A percentile compares a stretch with the other conserved stretches of the same genome.
Conservation (phyloP, 305 asterid species). For the Fraxinus floribunda region DNA sequence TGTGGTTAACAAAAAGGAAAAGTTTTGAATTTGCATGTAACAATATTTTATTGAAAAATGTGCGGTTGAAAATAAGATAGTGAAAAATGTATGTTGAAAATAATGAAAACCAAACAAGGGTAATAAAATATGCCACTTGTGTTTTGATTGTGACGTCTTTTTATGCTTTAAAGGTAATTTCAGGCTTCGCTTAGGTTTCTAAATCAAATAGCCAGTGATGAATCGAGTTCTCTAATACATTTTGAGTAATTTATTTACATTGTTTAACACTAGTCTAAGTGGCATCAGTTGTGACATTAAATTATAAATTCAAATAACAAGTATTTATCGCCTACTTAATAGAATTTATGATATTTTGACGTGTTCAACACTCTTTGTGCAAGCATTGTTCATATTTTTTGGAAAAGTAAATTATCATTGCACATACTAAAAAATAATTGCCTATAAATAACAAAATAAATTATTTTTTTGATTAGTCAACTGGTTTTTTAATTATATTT, state of each 20-base stretch:
- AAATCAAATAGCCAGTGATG: too few relatives aligned
- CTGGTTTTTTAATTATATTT: background rate
- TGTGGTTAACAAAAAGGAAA: too few relatives aligned
- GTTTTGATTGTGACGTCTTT: background rate
- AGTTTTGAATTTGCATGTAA: too few relatives aligned
- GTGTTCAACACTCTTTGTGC: too few relatives aligned
- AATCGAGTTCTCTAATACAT: background rate
- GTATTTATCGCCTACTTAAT: too few relatives aligned
- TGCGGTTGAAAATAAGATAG: too few relatives aligned
- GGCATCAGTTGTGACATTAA: background rate
- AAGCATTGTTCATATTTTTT: too few relatives aligned
- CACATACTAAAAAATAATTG: too few relatives aligned
- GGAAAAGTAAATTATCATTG: background rate
- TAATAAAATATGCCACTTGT: background rate
- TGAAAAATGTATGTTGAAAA: too few relatives aligned
- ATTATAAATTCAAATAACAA: background rate
- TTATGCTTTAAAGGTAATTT: background rate
- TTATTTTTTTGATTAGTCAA: background rate
- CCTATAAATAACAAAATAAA: background rate
- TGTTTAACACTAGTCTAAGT: too few relatives aligned
- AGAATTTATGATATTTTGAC: background rate
- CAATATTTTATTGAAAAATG: too few relatives aligned
- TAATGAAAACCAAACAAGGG: too few relatives aligned
- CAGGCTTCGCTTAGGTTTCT: background rate
- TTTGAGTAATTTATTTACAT: background rate